Base-by-base conservation (phyloP, 805 yeast genomes). In the Metschnikowia cerradonensis region DNA sequence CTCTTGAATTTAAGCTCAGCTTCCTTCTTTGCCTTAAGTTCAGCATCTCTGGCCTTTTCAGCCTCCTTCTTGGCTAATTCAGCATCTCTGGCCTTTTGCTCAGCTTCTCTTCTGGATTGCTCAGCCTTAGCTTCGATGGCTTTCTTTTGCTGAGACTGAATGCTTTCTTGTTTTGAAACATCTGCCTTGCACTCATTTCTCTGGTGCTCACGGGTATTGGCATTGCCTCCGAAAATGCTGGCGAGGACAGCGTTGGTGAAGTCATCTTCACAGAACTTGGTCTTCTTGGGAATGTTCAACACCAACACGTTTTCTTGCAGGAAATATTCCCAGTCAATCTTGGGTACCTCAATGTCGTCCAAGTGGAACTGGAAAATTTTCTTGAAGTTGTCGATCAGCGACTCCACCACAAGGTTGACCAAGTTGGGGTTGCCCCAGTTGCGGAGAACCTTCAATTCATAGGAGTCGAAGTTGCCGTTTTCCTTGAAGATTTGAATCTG, bases 401-500 rank as follows among this genome's bases (percentile, higher is more conserved):
- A 61, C 33, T 53, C 51, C 7, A 62, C 54, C 48, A 53, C 60
- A 38, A 62, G 51, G 41, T 54, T 53, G 31, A 52, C 52, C 43
- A 57, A 42, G 36, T 53, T 52, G 26, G 46, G 38, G 32, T 47
- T 52, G 19, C 52, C 48, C 37, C 23, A 40, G 20, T 39, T 42
- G 39, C 58, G 56, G 36, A 56, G 43, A 3, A 57, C 59, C 45
- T 51, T 57, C 39, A 72, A 67, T 51, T 70, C 73, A 56, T 67
- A 70, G 8, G 67, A 58, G 48, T 62, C 56, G 57, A 69, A 72
- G 56, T 65, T 56, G 7, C 76, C 75, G 36, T 51, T 59, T 33
- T 58, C 54, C 54, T 72, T 71, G 53, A 61, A 67, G 46, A 72
- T 66, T 50, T 71, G 73, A 38, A 71, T 64, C 52, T 71, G 73